Percentiles rank a stretch among this genome's conserved stretches.
Conservation (phyloP, 2,329 filamentous ascomycete species). For the Pseudogymnoascus pannorum region DNA sequence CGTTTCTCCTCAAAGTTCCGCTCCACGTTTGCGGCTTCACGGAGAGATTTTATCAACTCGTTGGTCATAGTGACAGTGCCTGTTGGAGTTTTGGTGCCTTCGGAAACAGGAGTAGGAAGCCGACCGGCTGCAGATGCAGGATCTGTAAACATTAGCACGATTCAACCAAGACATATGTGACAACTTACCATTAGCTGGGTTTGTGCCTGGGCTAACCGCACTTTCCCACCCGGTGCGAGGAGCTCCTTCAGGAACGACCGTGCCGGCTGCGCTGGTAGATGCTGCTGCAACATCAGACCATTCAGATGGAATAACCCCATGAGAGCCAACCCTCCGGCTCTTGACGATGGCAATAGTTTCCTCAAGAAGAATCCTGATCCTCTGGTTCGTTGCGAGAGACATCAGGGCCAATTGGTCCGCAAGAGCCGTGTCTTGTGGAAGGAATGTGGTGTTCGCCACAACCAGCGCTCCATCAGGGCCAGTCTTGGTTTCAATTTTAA, state of each 20-base stretch:
- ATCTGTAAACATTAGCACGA: conserved; percentile 29
- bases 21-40: conserved; percentile 58
- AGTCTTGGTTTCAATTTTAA: conserved; percentile 48
- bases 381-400: conserved; percentile 75
- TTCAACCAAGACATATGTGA: conserved; percentile 18
- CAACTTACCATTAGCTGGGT: conserved; percentile 53
- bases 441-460: conserved; percentile 57
- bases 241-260: conserved; percentile 20
- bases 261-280: conserved; percentile 30
- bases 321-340: conserved; percentile 68
- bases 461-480: conserved; percentile 58
- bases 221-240: conserved; percentile 35
- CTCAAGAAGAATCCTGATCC: conserved; percentile 67
- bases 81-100: conserved; percentile 43
- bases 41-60: conserved; percentile 43
- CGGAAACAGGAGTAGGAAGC: conserved; percentile 40
- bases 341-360: conserved; percentile 66
- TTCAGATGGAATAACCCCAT: conserved; percentile 70
- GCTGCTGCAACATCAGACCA: conserved; percentile 64
- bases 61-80: conserved; percentile 33
- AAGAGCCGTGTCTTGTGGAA: conserved; percentile 68
- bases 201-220: conserved; percentile 47
- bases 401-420: conserved; percentile 78
- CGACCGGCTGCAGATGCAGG: conserved; percentile 30
- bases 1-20: conserved; percentile 66